Conservation (phyloP, 2,329 filamentous ascomycete species). For the Nannizziopsis barbatae region DNA sequence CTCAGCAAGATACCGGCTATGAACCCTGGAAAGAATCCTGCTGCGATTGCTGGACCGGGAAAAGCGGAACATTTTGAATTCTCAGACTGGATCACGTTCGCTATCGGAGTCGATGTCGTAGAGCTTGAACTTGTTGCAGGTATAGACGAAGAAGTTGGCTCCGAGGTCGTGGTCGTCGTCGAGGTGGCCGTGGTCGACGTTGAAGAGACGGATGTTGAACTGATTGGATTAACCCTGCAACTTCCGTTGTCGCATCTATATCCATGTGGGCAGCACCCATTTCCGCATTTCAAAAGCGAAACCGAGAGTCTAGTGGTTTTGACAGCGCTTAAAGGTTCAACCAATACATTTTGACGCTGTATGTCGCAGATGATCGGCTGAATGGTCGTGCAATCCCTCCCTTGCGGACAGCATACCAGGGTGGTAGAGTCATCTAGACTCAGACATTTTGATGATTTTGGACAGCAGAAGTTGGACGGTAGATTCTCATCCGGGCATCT, state of each 20-base stretch:
- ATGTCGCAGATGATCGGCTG: slow-evolving; percentile 36
- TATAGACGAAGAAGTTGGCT: slow-evolving; percentile 16
- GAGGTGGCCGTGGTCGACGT: slow-evolving; percentile 15
- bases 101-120: slow-evolving; percentile 14
- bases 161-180: slow-evolving; percentile 17
- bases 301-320: slow-evolving; percentile 35
- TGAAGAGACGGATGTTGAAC: slow-evolving; percentile 20
- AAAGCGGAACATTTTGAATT: slow-evolving; percentile 28
- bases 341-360: slow-evolving; percentile 31
- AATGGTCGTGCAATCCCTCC: slow-evolving; percentile 32
- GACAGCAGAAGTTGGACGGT: slow-evolving; percentile 36
- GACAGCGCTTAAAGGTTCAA: slow-evolving; percentile 28
- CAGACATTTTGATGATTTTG: slow-evolving; percentile 31
- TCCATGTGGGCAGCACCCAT: slow-evolving; percentile 38
- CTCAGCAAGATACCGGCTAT: slow-evolving; percentile 40
- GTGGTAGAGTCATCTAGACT: slow-evolving; percentile 33
- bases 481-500: slow-evolving; percentile 29
- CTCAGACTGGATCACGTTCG: slow-evolving; percentile 10
- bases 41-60: slow-evolving; percentile 32
- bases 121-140: slow-evolving; percentile 2
- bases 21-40: slow-evolving; percentile 39
- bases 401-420: slow-evolving; percentile 39
- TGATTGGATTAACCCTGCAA: slow-evolving; percentile 18
- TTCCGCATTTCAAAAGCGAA: slow-evolving; percentile 33
- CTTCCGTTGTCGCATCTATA: slow-evolving; percentile 32